Evolutionary conservation across 2,329 filamentous ascomycete genomes (phyloP).

Genomic region (Colletotrichum tabaci): DNA sequence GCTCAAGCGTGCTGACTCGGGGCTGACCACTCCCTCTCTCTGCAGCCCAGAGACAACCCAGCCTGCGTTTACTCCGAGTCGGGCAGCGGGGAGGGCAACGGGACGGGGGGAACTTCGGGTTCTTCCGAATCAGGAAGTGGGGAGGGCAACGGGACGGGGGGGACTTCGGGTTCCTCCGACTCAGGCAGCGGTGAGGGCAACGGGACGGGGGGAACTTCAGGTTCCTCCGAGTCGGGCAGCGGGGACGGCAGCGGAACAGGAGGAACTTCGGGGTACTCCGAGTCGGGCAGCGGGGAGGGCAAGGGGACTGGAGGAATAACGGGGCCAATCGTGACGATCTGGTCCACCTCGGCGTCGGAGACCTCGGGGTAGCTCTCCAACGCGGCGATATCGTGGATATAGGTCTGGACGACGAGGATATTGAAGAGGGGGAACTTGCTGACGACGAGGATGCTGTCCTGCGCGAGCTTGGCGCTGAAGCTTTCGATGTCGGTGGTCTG

Average conservation of each 20-base stretch:
- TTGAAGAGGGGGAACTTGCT: not conserved
- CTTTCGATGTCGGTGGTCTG: constrained; percentile 16
- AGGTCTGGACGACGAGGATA: constrained; percentile 29
- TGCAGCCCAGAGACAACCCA: too few species aligned
- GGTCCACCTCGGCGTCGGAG: constrained; percentile 8
- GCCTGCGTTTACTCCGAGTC: too few species aligned
- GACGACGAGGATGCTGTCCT: constrained; percentile 1
- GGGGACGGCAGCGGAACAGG: not conserved
- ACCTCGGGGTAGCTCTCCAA: constrained; percentile 28
- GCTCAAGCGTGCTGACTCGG: too few species aligned
- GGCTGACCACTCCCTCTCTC: too few species aligned
- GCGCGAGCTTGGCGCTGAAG: constrained; percentile 20
- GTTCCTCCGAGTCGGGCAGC: not conserved
- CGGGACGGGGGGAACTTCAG: not conserved
- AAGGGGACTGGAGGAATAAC: too few species aligned
- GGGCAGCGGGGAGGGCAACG: too few species aligned
- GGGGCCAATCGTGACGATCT: constrained; percentile 3
- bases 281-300: too few species aligned
- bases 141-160: too few species aligned
- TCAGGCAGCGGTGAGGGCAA: not conserved
- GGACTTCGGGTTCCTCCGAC: too few species aligned
- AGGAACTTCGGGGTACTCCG: not conserved
- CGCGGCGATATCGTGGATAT: constrained; percentile 1
- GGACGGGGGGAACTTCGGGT: too few species aligned
- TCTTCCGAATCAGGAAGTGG: too few species aligned